Evolutionary conservation across 352 stramenopile genomes (phyloP), one percentile per base, ranked within the genome.

Genomic region (Pythium oligandrum): DNA sequence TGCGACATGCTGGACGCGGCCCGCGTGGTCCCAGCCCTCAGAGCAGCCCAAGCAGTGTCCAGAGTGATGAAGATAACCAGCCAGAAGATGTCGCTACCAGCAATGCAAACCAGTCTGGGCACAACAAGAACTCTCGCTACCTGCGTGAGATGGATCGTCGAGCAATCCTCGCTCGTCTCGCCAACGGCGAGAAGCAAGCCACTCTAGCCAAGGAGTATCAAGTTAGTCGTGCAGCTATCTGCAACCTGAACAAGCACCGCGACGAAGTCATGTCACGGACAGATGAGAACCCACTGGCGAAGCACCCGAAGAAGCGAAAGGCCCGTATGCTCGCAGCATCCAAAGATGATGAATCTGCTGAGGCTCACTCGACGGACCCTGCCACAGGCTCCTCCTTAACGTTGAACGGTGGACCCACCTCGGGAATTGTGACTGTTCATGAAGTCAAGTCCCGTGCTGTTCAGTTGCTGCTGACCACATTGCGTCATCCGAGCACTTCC

Each of bases 151-250:
- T 85, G 51, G 76, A 87, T 49, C 76, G 76, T 3, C 76, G 73
- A 8, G 55, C 50, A 12, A 87, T 87, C 59, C 47, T 87, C 31
- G 55, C 62, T 6, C 69, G 77, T 0, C 78, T 86, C 17, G 56
- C 70, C 8, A 69, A 68, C 4, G 77, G 77, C 5, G 78, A 88
- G 59, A 83, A 84, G 49, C 73, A 86, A 33, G 70, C 78, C 0
- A 68, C 66, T n/a, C 64, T 86, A 2, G 73, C 78, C 9, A 85
- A 83, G 57, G 78, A 86, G 51, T 86, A 76, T 44, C 62, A 75
- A 32, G 74, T 86, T 34, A 84, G 66, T 40, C 76, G 76, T 12
- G 73, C 76, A 0, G 73, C 73, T 7, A 86, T 86, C 34, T 83
- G 73, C 54, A 86, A 86, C 49, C 53, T 79, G 30, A 73, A 78